These are phyloP conservation scores for Hymenoscyphus fraxineus DNA, from an alignment of 2,329 filamentous ascomycete species.

Conservation along the genomic window DNA sequence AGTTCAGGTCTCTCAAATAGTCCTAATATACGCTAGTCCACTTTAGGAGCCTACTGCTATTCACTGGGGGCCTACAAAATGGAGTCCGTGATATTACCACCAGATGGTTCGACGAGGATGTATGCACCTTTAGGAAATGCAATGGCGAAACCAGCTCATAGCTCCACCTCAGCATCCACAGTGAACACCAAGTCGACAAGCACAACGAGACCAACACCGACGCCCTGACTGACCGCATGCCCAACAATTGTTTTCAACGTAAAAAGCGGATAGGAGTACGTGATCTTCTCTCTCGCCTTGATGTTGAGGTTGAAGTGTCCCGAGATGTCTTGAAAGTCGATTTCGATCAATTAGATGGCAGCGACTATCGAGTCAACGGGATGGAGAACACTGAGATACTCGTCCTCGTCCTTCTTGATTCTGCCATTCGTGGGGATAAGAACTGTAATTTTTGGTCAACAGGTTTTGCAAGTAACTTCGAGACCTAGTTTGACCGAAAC, in stretches of 20 bases:
- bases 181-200: slow-evolving; percentile 27
- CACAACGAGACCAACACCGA: slow-evolving; percentile 23
- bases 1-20: too few species aligned
- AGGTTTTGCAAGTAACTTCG: slow-evolving; percentile 1
- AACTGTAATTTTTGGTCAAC: neutral
- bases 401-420: neutral
- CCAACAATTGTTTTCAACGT: slow-evolving; percentile 8
- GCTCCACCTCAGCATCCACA: slow-evolving; percentile 21
- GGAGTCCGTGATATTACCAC: slow-evolving; percentile 22
- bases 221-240: slow-evolving; percentile 20
- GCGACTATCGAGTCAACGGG: slow-evolving; percentile 3
- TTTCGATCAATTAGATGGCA: slow-evolving; percentile 2
- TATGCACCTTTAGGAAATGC: slow-evolving; percentile 25
- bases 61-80: slow-evolving; percentile 22
- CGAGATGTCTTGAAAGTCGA: neutral
- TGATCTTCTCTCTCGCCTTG: neutral
- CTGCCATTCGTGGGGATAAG: neutral
- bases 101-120: slow-evolving; percentile 26
- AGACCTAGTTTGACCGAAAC: neutral
- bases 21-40: too few species aligned
- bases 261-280: neutral
- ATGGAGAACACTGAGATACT: neutral
- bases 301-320: slow-evolving; percentile 5
- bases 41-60: too few species aligned
- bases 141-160: slow-evolving; percentile 26